Conservation (phyloP, 1,284 basidiomycete species). For the Fomes fomentarius region DNA sequence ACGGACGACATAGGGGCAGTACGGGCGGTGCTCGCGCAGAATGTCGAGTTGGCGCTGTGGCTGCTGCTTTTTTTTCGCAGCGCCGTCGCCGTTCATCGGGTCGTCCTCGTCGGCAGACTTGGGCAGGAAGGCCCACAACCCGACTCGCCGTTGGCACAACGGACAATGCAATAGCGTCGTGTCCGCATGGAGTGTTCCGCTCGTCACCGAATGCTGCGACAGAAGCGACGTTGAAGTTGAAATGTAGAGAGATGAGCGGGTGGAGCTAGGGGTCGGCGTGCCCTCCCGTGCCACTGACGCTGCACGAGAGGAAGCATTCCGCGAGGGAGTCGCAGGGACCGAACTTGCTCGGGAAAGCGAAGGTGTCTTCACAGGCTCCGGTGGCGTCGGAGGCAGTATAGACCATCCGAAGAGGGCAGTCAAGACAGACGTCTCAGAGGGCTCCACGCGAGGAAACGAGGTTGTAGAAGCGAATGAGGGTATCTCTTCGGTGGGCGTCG, state of each 20-base stretch:
- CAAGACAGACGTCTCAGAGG: constrained; percentile 60
- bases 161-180: constrained; percentile 62
- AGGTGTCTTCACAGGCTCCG: constrained; percentile 39
- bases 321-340: constrained; percentile 41
- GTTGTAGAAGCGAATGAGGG: constrained; percentile 5
- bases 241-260: constrained; percentile 11
- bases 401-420: constrained; percentile 74
- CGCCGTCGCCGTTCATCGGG: constrained; percentile 6
- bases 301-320: constrained; percentile 43
- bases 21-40: constrained; percentile 77
- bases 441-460: constrained; percentile 27
- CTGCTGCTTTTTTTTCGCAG: constrained; percentile 19
- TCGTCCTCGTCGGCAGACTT: constrained; percentile 17
- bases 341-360: constrained; percentile 47
- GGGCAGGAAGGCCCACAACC: constrained; percentile 71
- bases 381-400: constrained; percentile 38
- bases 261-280: constrained; percentile 25
- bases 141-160: constrained; percentile 75
- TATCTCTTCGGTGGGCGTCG: constrained; percentile 8
- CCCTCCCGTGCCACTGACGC: constrained; percentile 42
- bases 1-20: constrained; percentile 77
- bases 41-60: constrained; percentile 67
- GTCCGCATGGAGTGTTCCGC: constrained; percentile 37
- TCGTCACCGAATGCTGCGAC: constrained; percentile 8
- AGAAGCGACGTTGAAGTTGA: constrained; percentile 4